Evolutionary conservation across 2,329 filamentous ascomycete genomes (phyloP).

Genomic region (Verticillium zaregamsianum): DNA sequence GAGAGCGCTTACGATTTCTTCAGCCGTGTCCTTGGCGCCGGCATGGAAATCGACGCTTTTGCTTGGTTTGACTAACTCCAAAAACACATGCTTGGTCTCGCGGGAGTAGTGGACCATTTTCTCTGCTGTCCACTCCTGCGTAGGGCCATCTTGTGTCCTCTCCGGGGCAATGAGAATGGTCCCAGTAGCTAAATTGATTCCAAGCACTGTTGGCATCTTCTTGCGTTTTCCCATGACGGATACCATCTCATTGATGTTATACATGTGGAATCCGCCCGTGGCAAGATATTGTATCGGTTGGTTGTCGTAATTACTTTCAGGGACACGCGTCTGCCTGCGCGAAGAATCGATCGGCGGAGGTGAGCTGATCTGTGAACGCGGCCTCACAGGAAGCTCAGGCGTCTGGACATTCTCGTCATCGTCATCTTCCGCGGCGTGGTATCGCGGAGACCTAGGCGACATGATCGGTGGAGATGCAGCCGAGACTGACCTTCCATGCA

Average conservation of each 20-base stretch:
- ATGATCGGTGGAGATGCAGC: conserved; percentile 48
- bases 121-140: conserved; percentile 90
- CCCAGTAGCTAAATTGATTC: conserved; percentile 86
- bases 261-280: conserved; percentile 84
- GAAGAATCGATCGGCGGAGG: conserved; percentile 17
- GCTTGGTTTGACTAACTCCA: conserved; percentile 87
- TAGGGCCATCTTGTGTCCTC: conserved; percentile 74
- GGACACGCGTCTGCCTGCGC: conserved; percentile 13
- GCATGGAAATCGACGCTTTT: conserved; percentile 97
- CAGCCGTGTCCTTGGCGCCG: conserved; percentile 92
- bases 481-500: conserved; percentile 41
- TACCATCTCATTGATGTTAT: conserved; percentile 96
- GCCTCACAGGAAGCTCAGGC: conserved; percentile 33
- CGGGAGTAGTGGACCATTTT: conserved; percentile 97
- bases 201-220: conserved; percentile 96
- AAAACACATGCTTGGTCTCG: conserved; percentile 95
- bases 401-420: conserved; percentile 27
- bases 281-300: not conserved
- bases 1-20: conserved; percentile 84
- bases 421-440: conserved; percentile 15
- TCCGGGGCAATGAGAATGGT: conserved; percentile 89
- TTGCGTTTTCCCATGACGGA: conserved; percentile 96
- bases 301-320: not conserved
- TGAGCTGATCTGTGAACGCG: conserved; percentile 17
- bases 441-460: not conserved